Base-by-base conservation (phyloP, 805 yeast genomes). In the Wickerhamomyces chambardii region DNA sequence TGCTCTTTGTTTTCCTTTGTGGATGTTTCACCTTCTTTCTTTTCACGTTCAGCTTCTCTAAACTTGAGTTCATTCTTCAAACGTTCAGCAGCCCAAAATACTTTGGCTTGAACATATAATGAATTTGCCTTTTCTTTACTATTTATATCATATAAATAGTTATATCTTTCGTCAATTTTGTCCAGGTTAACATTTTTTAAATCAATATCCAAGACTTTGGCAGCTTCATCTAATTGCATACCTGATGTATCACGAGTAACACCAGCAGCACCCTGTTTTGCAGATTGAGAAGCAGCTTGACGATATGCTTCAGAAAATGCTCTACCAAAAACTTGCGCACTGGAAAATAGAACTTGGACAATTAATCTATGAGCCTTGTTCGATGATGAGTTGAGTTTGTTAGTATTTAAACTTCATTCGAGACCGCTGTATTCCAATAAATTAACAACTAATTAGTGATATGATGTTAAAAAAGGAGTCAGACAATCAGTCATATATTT, bases 241-340 rank as follows among this genome's bases (percentile, higher is more conserved):
- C 95, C 97, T 41, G 85, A 76, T 14, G 9, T 14, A 22, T 58
- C 58, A 19, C 58, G 52, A 4, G 72, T 69, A 17, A 56, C 55
- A 29, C 67, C 62, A n/a, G 66, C 58, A 6, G 77, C 70, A 16
- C 82, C 66, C 46, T 75, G 75, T 21, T 84, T 73, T 2, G 90
- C 86, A n/a, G 95, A 78, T 36, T 89, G 89, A 35, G 90, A 84
- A 15, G 97, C 96, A 2, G 95, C 95, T 63, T 92, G 97, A 51
- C 80, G 83, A 68, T 90, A 92, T 0, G 98, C 97, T 57, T 87
- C 95, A n/a, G 86, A 71, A 57, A 92, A 92, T 0, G 98, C 98
- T 48, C 84, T 75, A 38, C 97, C 97, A 54, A 92, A 87, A 22
- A 90, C 97, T 47, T 85, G 80, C 5, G 97, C 94, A 38, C 97